Percentiles rank a stretch among this genome's conserved stretches.
These are phyloP conservation scores for Aspergillus kassunensis DNA, from an alignment of 495 filamentous ascomycete genomes.

Conservation along the genomic window DNA sequence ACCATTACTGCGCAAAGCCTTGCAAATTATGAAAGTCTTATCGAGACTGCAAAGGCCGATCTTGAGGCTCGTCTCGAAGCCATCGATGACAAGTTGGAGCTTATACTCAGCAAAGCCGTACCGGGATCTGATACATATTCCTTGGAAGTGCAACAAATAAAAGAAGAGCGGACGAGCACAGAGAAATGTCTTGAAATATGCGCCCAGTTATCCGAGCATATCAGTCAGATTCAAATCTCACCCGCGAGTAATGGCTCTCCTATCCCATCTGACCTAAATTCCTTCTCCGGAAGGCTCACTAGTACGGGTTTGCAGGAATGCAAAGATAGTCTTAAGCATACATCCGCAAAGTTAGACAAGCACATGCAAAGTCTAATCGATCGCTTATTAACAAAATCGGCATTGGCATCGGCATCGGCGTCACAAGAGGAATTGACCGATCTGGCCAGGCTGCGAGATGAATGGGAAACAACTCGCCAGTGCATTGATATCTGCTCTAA, in stretches of 20 bases:
- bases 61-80: slow-evolving; percentile 34
- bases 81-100: slow-evolving; percentile 33
- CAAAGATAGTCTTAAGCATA: slow-evolving; percentile 29
- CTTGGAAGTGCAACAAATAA: slow-evolving; percentile 27
- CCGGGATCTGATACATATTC: slow-evolving; percentile 19
- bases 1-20: slow-evolving; percentile 26
- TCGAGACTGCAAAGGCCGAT: slow-evolving; percentile 33
- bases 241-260: slow-evolving; percentile 11
- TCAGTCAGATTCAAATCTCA: slow-evolving; percentile 28
- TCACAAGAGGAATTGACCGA: slow-evolving; percentile 32
- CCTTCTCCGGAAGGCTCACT: slow-evolving; percentile 28
- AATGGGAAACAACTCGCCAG: slow-evolving; percentile 37
- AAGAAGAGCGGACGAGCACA: slow-evolving; percentile 38
- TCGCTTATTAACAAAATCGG: slow-evolving; percentile 30
- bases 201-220: slow-evolving; percentile 31
- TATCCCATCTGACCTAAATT: slow-evolving; percentile 10
- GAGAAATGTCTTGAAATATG: slow-evolving; percentile 44
- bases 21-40: slow-evolving; percentile 30
- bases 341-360: slow-evolving; percentile 30
- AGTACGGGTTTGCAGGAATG: slow-evolving; percentile 36
- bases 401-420: slow-evolving; percentile 9
- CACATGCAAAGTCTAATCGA: slow-evolving; percentile 32
- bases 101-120: slow-evolving; percentile 12
- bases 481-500: slow-evolving; percentile 36
- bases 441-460: slow-evolving; percentile 30